phyloP scores from a whole-genome alignment of 768 basidiomycete genomes.

The Mycena vitilis region DNA sequence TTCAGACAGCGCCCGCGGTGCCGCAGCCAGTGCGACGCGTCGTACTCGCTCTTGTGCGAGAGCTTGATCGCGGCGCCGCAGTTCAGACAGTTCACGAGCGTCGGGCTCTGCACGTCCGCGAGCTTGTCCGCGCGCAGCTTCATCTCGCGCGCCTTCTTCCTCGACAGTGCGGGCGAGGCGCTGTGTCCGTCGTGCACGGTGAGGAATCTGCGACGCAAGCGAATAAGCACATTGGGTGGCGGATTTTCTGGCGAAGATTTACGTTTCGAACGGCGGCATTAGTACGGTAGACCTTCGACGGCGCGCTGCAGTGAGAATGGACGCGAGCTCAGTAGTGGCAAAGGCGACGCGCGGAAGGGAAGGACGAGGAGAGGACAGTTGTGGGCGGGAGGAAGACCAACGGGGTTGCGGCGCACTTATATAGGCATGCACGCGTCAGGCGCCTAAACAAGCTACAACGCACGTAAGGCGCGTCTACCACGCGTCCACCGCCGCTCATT shows the following conservation, averaged over 20 bases:
- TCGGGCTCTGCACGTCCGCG: constrained; percentile 61
- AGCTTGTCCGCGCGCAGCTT: constrained; percentile 64
- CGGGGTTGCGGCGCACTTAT: constrained; percentile 15
- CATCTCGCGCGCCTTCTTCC: constrained; percentile 61
- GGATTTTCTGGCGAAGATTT: neutral
- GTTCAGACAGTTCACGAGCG: constrained; percentile 64
- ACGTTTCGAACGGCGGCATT: constrained; percentile 21
- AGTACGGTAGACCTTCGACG: neutral
- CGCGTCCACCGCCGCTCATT: constrained; percentile 1
- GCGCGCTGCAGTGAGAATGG: neutral
- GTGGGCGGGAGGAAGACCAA: constrained; percentile 3
- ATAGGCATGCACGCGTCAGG: constrained; percentile 1
- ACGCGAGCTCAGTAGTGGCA: constrained; percentile 5
- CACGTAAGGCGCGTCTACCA: constrained; percentile 34
- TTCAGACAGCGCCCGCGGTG: constrained; percentile 72
- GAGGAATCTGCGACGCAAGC: neutral
- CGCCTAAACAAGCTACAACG: constrained; percentile 10
- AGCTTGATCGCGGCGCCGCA: constrained; percentile 72
- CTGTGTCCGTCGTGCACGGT: constrained; percentile 5
- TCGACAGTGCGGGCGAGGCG: constrained; percentile 26
- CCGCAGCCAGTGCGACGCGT: constrained; percentile 75
- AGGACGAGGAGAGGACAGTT: neutral
- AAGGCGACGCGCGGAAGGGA: neutral
- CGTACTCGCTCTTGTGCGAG: constrained; percentile 73
- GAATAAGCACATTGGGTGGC: constrained; percentile 1